phyloP scores from a whole-genome alignment of 2,329 filamentous ascomycete species.

The Raffaelea albimanens region DNA sequence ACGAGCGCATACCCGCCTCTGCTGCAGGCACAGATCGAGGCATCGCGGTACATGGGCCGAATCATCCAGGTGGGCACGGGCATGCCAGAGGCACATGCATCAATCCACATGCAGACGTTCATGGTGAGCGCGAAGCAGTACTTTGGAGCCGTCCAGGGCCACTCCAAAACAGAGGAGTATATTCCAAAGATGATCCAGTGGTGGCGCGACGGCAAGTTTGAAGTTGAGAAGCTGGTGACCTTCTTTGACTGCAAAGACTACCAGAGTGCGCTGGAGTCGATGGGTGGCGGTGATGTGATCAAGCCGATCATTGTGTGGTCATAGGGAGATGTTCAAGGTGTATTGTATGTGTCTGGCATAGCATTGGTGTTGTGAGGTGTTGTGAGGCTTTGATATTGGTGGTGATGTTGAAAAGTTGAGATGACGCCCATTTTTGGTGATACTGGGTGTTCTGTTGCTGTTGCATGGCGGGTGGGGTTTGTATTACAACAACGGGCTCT shows the following conservation, averaged over 20 bases:
- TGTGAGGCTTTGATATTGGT: no score
- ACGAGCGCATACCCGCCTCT: conserved; percentile 4
- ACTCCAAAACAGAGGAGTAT: neutral
- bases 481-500: no score
- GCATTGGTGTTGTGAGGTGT: no score
- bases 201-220: conserved; percentile 3
- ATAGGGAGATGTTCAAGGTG: no score
- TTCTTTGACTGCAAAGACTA: neutral
- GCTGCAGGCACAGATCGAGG: conserved; percentile 2
- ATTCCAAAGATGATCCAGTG: conserved; percentile 4
- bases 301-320: neutral
- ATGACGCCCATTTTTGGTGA: no score
- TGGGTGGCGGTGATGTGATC: neutral
- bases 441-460: no score
- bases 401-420: no score
- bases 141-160: conserved; percentile 5
- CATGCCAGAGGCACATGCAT: conserved; percentile 1
- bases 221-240: conserved; percentile 2
- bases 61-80: conserved; percentile 6
- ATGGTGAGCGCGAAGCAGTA: conserved; percentile 7
- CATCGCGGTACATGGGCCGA: conserved; percentile 1
- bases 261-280: neutral
- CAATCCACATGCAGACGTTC: conserved; percentile 4
- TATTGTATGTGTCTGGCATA: no score
- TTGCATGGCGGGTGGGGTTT: no score